Evolutionary conservation across 1,139 yeast genomes (phyloP), one percentile per base, ranked within the genome.

Genomic region (Blastobotrys malaysiensis): DNA sequence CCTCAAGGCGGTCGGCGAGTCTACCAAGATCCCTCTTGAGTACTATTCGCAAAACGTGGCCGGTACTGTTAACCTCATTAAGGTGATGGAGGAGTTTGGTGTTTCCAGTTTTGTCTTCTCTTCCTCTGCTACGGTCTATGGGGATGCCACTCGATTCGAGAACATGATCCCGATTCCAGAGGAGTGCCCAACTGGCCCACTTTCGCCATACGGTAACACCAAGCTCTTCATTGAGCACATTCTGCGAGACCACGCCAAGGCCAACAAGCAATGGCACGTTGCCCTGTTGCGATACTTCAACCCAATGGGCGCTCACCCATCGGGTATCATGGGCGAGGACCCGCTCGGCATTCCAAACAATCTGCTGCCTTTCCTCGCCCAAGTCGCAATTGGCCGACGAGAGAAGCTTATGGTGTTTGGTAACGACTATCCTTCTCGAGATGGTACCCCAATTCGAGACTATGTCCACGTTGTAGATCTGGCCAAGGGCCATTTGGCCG

Each of bases 281-380:
- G 95, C 90, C 1, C 77, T 86, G 52, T 74, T 87, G 65, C 77
- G 95, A 56, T 87, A 86, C 69, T 86, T 86, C 73, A 86, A 86
- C 66, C 95, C 95, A 45, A 85, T 86, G 64, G 95, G 95, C 36
- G 93, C 95, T 13, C 95, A 87, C 66, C 88, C 91, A 3, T 82
- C 89, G 1, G 95, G 95, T 6, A 70, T 82, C 43, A 76, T 87
- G 61, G 95, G 95, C 46, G 95, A 87, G 66, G 91, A 86, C 67
- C 93, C 95, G 2, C 73, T 82, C 57, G 91, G 91, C 24, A 77
- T 82, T 52, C 93, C 93, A 55, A 86, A 86, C 71, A 87, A 87
- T 64, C 73, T 87, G 63, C 75, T 87, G 61, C 95, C 95, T 2
- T 84, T 74, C 67, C 76, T 86, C 67, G 87, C 91, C 5, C 91